Conservation (phyloP, 1,139 yeast genomes). For the Sporopachydermia cereana region DNA sequence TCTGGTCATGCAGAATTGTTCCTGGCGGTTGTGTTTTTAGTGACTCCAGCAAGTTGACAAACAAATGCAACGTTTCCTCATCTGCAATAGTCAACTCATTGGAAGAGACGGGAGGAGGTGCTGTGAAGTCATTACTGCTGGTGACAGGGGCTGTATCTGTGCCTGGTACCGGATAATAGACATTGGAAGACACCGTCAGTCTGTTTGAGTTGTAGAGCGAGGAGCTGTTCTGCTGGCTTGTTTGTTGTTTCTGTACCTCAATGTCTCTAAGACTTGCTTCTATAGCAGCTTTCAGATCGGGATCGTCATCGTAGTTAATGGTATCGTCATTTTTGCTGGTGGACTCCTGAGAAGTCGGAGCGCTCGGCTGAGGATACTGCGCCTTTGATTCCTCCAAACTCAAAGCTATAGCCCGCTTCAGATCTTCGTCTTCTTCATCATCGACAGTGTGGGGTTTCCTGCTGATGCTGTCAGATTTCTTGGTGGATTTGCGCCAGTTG, state of each 20-base stretch:
- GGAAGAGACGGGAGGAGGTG: conserved; percentile 14
- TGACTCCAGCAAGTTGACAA: conserved; percentile 52
- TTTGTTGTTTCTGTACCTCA: conserved; percentile 28
- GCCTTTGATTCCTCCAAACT: conserved; percentile 48
- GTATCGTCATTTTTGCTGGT: conserved; percentile 10
- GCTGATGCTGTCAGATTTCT: background rate
- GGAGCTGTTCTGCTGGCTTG: conserved; percentile 5
- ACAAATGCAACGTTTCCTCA: conserved; percentile 56
- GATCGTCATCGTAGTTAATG: conserved; percentile 60
- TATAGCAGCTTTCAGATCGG: conserved; percentile 86
- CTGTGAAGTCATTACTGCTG: conserved; percentile 14
- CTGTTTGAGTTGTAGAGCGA: conserved; percentile 8
- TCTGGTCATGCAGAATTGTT: conserved; percentile 48
- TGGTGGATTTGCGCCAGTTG: background rate
- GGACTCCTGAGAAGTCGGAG: conserved; percentile 11
- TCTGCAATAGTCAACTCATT: conserved; percentile 43
- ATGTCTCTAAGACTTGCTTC: conserved; percentile 83
- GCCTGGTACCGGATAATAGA: conserved; percentile 6
- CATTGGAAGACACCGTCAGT: conserved; percentile 8
- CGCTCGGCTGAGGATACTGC: conserved; percentile 8
- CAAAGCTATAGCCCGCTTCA: conserved; percentile 66
- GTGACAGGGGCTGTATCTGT: background rate
- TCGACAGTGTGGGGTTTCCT: conserved; percentile 12
- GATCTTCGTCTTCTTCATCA: conserved; percentile 62
- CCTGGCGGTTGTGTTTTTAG: conserved; percentile 39